Evolutionary conservation across 2,329 filamentous ascomycete species (phyloP).

Genomic region (Colletotrichum australisinense): DNA sequence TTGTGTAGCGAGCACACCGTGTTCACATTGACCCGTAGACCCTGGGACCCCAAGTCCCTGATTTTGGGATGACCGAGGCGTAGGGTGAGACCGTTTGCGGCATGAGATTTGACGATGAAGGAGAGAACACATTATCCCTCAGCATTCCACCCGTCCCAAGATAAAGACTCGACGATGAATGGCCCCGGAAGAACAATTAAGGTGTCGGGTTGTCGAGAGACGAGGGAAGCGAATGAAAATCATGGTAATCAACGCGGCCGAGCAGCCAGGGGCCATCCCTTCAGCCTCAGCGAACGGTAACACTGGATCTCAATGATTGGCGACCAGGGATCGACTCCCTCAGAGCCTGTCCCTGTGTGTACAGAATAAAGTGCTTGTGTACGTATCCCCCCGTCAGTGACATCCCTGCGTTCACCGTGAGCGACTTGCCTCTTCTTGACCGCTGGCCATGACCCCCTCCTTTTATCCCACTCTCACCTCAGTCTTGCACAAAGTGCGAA

Average conservation of each 20-base stretch:
- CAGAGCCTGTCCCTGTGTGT: constrained; percentile 20
- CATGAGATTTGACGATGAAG: background rate
- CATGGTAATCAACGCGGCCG: constrained; percentile 24
- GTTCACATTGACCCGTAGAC: background rate
- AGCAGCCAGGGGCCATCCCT: constrained; percentile 20
- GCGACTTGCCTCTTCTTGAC: background rate
- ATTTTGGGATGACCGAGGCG: background rate
- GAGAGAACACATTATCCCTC: constrained; percentile 1
- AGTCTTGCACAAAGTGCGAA: constrained; percentile 17
- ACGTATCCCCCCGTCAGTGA: background rate
- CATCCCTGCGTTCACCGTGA: constrained; percentile 10
- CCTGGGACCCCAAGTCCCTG: background rate
- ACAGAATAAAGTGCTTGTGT: constrained; percentile 20
- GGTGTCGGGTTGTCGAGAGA: constrained; percentile 1
- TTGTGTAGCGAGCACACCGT: background rate
- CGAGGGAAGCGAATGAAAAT: constrained; percentile 29
- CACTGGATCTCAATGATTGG: constrained; percentile 21
- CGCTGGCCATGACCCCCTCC: constrained; percentile 16
- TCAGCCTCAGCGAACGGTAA: constrained; percentile 27
- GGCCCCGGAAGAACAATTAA: constrained; percentile 10
- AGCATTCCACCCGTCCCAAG: constrained; percentile 17
- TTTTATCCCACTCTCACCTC: constrained; percentile 2
- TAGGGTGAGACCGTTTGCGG: constrained; percentile 7
- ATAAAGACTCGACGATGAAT: background rate
- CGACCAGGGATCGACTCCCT: constrained; percentile 19